phyloP scores from a whole-genome alignment of 2,329 filamentous ascomycete species.

The Penicillium sp. region DNA sequence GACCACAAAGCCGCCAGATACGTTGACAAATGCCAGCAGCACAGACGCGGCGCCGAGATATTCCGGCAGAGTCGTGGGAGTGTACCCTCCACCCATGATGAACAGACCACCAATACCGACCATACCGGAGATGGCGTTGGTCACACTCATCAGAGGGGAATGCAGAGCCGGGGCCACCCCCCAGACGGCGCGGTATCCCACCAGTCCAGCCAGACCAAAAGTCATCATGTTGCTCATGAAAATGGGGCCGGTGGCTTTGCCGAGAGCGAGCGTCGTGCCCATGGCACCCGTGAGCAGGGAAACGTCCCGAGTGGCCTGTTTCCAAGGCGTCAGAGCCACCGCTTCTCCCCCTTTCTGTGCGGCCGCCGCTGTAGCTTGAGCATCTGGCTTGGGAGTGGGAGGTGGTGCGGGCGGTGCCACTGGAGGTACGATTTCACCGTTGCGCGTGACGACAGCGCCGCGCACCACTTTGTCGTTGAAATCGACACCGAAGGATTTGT shows the following conservation, averaged over 20 bases:
- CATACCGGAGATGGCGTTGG: constrained; percentile 88
- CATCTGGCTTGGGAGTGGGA: constrained; percentile 47
- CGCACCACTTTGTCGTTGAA: constrained; percentile 79
- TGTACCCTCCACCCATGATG: constrained; percentile 74
- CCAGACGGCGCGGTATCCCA: constrained; percentile 86
- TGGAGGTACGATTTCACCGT: constrained; percentile 69
- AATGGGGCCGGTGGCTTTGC: constrained; percentile 71
- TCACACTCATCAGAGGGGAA: constrained; percentile 86
- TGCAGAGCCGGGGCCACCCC: constrained; percentile 77
- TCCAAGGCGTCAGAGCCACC: constrained; percentile 71
- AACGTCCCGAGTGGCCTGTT: constrained; percentile 71
- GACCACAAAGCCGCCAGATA: constrained; percentile 83
- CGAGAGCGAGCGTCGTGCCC: constrained; percentile 66
- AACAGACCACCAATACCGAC: constrained; percentile 85
- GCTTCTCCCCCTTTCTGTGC: constrained; percentile 50
- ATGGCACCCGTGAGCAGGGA: constrained; percentile 69
- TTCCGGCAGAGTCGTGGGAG: constrained; percentile 74
- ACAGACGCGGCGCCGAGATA: constrained; percentile 72
- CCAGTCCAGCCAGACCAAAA: constrained; percentile 74
- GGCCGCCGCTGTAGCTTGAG: constrained; percentile 42
- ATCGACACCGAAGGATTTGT: constrained; percentile 74
- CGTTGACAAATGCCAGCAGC: constrained; percentile 78
- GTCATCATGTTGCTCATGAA: constrained; percentile 88
- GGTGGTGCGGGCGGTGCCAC: constrained; percentile 63
- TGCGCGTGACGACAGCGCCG: constrained; percentile 73